Evolutionary conservation across 768 basidiomycete genomes (phyloP), one percentile per base, ranked within the genome.

Genomic region (Russula dissimulans): DNA sequence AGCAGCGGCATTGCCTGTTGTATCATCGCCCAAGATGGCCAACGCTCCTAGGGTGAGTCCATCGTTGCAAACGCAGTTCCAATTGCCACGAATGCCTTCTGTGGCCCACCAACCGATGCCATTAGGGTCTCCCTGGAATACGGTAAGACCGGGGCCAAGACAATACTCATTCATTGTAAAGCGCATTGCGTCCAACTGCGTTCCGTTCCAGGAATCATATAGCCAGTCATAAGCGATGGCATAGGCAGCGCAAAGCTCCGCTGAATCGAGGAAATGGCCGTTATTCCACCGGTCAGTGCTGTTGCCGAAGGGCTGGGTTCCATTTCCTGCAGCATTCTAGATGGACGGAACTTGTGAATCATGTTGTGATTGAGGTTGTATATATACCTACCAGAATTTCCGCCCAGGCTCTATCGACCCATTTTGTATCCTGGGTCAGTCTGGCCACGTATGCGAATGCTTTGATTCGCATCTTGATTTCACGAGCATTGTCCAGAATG

Each of bases 201-300:
- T 79, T 36, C 79, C 74, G 14, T 81, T 82, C 90, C 88, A 95
- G 54, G 80, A 76, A 56, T 93, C 87, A 71, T 97, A 87, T 36
- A 98, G 69, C 97, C 97, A 99, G 70, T 99, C 97, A 67, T 98
- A 99, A 1, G 87, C 95, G 63, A 94, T 88, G 34, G 80, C 97
- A 68, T 86, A 98, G 5, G 91, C 94, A 29, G 87, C 84, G 17
- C 84, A 84, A 65, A 97, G 79, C 72, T 97, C 95, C n/a, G 86
- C 95, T 18, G 82, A 76, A 71, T 95, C 95, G 48, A 98, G 85
- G 82, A 97, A 98, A 74, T 99, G 97, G 1, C 49, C 63, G 5
- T 85, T 78, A 74, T 98, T 97, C 97, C 95, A 99, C 68, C 76
- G 82, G 57, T 76, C 76, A 54, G 75, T 75, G 56, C 73, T 72